phyloP scores from a whole-genome alignment of 257 asterid species.

The Rhazya stricta region DNA sequence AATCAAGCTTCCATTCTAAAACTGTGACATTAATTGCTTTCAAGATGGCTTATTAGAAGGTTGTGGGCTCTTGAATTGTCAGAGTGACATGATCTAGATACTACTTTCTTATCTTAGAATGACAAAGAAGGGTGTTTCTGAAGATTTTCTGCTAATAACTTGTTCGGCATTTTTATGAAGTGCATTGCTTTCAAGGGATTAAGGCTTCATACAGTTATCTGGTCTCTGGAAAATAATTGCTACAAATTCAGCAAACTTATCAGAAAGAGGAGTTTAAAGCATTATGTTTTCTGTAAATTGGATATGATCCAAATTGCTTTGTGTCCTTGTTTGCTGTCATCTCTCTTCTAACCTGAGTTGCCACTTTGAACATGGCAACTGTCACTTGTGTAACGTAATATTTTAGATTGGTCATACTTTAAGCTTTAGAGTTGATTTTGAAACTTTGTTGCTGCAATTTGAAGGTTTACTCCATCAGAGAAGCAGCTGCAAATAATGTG shows the following conservation, averaged over 20 bases:
- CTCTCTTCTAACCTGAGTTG: neutral
- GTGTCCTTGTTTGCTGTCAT: neutral
- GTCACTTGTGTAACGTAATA: neutral
- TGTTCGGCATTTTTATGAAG: neutral
- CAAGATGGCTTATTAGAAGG: constrained; percentile 4
- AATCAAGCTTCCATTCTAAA: neutral
- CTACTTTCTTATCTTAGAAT: neutral
- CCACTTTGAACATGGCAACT: neutral
- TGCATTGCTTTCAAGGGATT: neutral
- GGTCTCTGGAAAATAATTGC: neutral
- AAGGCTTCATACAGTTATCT: neutral
- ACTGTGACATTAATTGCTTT: neutral
- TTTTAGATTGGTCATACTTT: neutral
- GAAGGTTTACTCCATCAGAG: constrained; percentile 79
- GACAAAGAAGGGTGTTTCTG: neutral
- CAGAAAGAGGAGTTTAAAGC: neutral
- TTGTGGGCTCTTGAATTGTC: neutral
- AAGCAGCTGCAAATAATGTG: constrained; percentile 78
- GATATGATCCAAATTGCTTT: neutral
- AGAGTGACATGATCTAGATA: neutral
- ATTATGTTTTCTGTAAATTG: neutral
- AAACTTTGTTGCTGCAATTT: constrained; percentile 3
- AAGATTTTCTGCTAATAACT: neutral
- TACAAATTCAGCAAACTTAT: neutral
- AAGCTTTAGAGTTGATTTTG: neutral